phyloP scores from a whole-genome alignment of 23 red algal genomes.

The Agarophyton chilense region DNA sequence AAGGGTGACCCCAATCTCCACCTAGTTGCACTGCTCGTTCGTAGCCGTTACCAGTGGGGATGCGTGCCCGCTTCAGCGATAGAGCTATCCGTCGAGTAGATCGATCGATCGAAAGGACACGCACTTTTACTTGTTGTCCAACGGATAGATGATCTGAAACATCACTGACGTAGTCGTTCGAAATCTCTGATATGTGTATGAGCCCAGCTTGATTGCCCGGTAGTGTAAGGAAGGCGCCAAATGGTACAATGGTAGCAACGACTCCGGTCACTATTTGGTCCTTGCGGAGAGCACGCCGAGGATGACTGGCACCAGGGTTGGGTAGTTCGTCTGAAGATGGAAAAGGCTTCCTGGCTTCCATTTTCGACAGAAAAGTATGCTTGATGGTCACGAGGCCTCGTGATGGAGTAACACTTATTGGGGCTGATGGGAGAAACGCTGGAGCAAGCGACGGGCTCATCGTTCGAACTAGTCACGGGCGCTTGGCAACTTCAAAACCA shows the following conservation, averaged over 20 bases:
- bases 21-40: conserved; percentile 59
- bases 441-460: no score
- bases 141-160: conserved; percentile 46
- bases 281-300: not conserved
- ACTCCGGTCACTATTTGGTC: conserved; percentile 8
- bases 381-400: not conserved
- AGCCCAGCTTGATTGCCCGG: conserved; percentile 50
- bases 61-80: conserved; percentile 34
- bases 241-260: conserved; percentile 30
- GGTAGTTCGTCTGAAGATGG: not conserved
- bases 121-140: conserved; percentile 67
- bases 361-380: not conserved
- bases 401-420: not conserved
- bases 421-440: not conserved
- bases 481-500: no score
- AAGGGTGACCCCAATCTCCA: conserved; percentile 75
- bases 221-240: conserved; percentile 70
- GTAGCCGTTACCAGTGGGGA: conserved; percentile 9
- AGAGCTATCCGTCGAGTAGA: conserved; percentile 59
- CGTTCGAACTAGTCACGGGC: no score
- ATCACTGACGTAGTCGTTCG: conserved; percentile 52
- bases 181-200: conserved; percentile 90
- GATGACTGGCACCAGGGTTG: not conserved
- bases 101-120: conserved; percentile 67
- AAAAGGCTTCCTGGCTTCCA: not conserved